Percentiles rank a stretch among this genome's conserved stretches.
These are phyloP conservation scores for Sphaceloma murrayae DNA, from an alignment of 2,329 filamentous ascomycete species.

Conservation along the genomic window DNA sequence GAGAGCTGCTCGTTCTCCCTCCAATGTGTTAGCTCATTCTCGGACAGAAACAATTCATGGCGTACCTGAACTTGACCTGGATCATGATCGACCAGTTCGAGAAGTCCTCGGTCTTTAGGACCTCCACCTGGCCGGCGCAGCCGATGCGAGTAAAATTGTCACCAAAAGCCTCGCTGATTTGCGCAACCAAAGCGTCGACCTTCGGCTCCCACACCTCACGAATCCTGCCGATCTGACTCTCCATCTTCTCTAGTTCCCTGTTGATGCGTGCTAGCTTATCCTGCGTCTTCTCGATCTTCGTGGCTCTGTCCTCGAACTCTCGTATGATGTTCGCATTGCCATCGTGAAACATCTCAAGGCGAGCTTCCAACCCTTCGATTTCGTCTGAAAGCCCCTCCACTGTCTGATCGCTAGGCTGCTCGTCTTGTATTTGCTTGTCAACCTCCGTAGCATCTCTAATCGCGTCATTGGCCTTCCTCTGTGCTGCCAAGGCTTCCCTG, in stretches of 20 bases:
- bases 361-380: slow-evolving; percentile 62
- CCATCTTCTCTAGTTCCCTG: slow-evolving; percentile 46
- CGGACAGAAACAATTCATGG: slow-evolving; percentile 17
- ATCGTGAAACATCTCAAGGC: slow-evolving; percentile 69
- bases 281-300: slow-evolving; percentile 58
- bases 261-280: slow-evolving; percentile 49
- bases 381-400: slow-evolving; percentile 59
- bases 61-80: slow-evolving; percentile 84
- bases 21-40: slow-evolving; percentile 23
- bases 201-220: slow-evolving; percentile 71
- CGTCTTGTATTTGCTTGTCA: slow-evolving; percentile 22
- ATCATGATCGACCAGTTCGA: slow-evolving; percentile 91
- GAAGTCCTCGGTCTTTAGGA: slow-evolving; percentile 84
- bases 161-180: slow-evolving; percentile 83
- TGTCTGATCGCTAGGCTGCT: slow-evolving; percentile 25
- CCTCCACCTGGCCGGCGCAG: slow-evolving; percentile 79
- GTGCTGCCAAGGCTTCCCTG: slow-evolving; percentile 18
- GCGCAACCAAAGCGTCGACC: slow-evolving; percentile 64
- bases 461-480: slow-evolving; percentile 20
- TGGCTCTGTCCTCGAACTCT: slow-evolving; percentile 65
- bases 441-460: slow-evolving; percentile 23
- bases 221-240: slow-evolving; percentile 53
- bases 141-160: slow-evolving; percentile 91
- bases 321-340: slow-evolving; percentile 65
- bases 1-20: slow-evolving; percentile 75